These are phyloP conservation scores for Piper longum DNA, from an alignment of 164 flowering plant species.

Conservation along the genomic window DNA sequence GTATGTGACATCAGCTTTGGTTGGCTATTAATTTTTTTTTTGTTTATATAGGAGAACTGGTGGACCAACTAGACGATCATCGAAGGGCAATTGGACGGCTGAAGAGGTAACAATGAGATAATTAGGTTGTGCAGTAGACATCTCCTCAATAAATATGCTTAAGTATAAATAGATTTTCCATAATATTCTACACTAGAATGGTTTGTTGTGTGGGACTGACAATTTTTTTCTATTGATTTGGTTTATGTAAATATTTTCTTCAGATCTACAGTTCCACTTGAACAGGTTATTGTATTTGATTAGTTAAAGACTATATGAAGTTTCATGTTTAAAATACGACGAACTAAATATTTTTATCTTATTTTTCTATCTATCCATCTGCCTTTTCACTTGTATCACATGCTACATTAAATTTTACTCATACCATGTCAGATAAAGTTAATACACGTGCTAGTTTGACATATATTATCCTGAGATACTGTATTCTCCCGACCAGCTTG, in stretches of 20 bases:
- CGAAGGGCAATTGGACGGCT: constrained; percentile 95
- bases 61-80: constrained; percentile 95
- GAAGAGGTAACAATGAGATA: constrained; percentile 51
- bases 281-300: too few species aligned
- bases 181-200: neutral
- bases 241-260: neutral
- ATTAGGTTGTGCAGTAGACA: neutral
- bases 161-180: neutral
- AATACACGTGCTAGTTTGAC: too few species aligned
- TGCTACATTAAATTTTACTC: too few species aligned
- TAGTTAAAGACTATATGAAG: too few species aligned
- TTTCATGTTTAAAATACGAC: too few species aligned
- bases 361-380: too few species aligned
- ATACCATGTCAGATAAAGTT: too few species aligned
- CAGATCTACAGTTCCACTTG: neutral
- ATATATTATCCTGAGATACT: neutral
- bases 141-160: neutral
- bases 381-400: too few species aligned
- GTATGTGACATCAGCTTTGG: too few species aligned
- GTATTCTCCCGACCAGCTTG: neutral
- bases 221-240: neutral
- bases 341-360: too few species aligned
- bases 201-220: neutral
- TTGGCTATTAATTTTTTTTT: neutral
- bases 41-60: constrained; percentile 59